Conservation (phyloP, 768 basidiomycete genomes). For the Pseudohyphozyma bogoriensis region DNA sequence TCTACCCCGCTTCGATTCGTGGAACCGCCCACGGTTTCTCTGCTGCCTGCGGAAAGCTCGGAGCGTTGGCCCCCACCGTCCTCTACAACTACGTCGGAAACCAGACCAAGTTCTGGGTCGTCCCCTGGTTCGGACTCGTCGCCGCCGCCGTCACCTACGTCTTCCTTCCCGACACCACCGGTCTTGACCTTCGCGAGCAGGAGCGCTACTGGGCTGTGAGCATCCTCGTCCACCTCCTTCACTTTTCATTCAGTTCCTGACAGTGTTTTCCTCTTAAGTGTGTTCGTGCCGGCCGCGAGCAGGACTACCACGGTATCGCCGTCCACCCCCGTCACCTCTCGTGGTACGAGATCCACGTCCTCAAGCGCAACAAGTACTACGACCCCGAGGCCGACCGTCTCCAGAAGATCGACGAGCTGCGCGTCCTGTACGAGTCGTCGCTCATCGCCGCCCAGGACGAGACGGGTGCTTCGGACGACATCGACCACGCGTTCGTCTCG, state of each 20-base stretch:
- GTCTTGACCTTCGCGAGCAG: conserved; percentile 41
- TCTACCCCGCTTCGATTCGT: conserved; percentile 41
- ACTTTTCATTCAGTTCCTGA: too few species aligned
- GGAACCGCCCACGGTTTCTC: conserved; percentile 42
- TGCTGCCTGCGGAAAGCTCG: conserved; percentile 40
- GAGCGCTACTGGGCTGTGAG: conserved; percentile 38
- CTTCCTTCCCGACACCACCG: conserved; percentile 41
- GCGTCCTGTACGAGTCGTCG: conserved; percentile 34
- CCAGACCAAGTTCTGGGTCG: conserved; percentile 39
- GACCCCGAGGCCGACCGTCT: conserved; percentile 39
- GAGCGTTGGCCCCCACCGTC: conserved; percentile 40
- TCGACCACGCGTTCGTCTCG: conserved; percentile 21
- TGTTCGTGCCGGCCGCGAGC: conserved; percentile 37
- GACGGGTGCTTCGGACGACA: neutral
- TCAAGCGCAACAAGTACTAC: conserved; percentile 38
- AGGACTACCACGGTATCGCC: conserved; percentile 41
- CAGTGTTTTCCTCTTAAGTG: conserved; percentile 6
- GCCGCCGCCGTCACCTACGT: conserved; percentile 28
- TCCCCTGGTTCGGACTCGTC: conserved; percentile 39
- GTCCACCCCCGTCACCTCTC: conserved; percentile 40
- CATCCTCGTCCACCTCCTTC: neutral
- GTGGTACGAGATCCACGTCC: conserved; percentile 36
- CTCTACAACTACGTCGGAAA: conserved; percentile 40
- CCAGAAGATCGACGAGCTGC: conserved; percentile 38
- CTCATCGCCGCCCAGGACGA: conserved; percentile 17